A percentile compares a stretch with the other conserved stretches of the same genome.
Conservation (phyloP, 2,329 filamentous ascomycete genomes). For the Aureobasidium sp. region DNA sequence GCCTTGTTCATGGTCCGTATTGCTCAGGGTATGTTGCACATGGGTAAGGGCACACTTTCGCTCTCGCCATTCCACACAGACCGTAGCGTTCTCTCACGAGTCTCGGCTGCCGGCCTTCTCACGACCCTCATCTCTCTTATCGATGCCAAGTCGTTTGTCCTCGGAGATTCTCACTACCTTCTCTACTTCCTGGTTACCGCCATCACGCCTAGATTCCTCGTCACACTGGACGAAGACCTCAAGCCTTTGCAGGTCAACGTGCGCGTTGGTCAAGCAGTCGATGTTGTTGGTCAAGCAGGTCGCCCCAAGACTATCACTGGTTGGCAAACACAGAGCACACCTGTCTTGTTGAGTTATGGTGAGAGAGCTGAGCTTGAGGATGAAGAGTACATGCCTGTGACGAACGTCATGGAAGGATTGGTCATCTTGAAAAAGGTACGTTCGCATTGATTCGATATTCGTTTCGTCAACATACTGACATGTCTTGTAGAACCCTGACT, state of each 20-base stretch:
- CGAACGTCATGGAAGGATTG: slow-evolving; percentile 83
- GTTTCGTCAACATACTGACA: background rate
- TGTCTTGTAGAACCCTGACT: slow-evolving; percentile 27
- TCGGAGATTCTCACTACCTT: slow-evolving; percentile 75
- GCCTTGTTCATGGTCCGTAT: slow-evolving; percentile 99
- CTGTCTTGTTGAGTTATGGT: slow-evolving; percentile 86
- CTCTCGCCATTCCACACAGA: slow-evolving; percentile 99
- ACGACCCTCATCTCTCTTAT: slow-evolving; percentile 90
- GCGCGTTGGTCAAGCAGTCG: slow-evolving; percentile 92
- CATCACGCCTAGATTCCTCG: slow-evolving; percentile 93
- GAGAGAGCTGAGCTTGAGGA: slow-evolving; percentile 96
- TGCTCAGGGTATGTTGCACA: slow-evolving; percentile 92
- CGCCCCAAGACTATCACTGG: slow-evolving; percentile 98
- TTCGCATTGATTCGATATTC: slow-evolving; percentile 3
- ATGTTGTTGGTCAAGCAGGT: slow-evolving; percentile 94
- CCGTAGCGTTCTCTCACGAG: slow-evolving; percentile 86
- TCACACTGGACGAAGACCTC: slow-evolving; percentile 90
- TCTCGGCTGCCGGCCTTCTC: slow-evolving; percentile 81
- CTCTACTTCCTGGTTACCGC: slow-evolving; percentile 95
- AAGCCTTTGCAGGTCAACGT: slow-evolving; percentile 94
- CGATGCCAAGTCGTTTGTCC: slow-evolving; percentile 80
- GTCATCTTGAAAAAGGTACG: slow-evolving; percentile 95
- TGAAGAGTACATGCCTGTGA: slow-evolving; percentile 91
- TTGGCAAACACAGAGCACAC: slow-evolving; percentile 99
- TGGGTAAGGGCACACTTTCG: slow-evolving; percentile 96